These are phyloP conservation scores for Fusarium sp. DNA, from an alignment of 2,329 filamentous ascomycete genomes.

Conservation along the genomic window DNA sequence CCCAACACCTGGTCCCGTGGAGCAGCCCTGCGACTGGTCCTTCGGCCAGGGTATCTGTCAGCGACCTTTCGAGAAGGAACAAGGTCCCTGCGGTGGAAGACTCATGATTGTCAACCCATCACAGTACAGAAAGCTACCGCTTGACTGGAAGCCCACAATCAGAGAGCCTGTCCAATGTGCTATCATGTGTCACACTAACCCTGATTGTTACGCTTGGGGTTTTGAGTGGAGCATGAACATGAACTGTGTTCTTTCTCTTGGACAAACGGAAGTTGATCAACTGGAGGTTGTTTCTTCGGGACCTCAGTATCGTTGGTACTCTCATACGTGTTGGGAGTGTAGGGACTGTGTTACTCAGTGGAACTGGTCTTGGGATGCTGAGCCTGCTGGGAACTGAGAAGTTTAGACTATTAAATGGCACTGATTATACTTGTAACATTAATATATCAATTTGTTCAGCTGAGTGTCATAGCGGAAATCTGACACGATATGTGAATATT, in stretches of 20 bases:
- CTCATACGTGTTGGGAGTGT: not conserved
- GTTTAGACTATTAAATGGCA: accelerated
- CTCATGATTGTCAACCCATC: not conserved
- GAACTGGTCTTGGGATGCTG: not conserved
- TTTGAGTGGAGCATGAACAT: not conserved
- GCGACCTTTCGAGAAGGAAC: not conserved
- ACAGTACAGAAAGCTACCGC: not conserved
- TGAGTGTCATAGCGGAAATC: accelerated
- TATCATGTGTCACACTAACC: not conserved
- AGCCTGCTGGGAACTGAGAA: not conserved
- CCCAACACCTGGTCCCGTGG: not conserved
- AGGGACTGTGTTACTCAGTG: not conserved
- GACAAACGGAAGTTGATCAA: not conserved
- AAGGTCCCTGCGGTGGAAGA: not conserved
- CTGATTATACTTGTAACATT: not conserved
- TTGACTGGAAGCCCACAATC: not conserved
- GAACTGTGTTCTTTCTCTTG: not conserved
- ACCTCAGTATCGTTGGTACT: not conserved
- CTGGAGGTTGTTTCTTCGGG: not conserved
- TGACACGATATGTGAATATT: accelerated
- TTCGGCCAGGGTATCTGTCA: not conserved
- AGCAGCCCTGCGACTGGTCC: not conserved
- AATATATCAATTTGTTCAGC: not conserved
- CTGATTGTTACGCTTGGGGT: not conserved
- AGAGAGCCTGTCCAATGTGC: not conserved